A percentile compares a stretch with the other conserved stretches of the same genome.
phyloP scores from a whole-genome alignment of 768 basidiomycete species.

The Hygrophoropsis aurantiaca region DNA sequence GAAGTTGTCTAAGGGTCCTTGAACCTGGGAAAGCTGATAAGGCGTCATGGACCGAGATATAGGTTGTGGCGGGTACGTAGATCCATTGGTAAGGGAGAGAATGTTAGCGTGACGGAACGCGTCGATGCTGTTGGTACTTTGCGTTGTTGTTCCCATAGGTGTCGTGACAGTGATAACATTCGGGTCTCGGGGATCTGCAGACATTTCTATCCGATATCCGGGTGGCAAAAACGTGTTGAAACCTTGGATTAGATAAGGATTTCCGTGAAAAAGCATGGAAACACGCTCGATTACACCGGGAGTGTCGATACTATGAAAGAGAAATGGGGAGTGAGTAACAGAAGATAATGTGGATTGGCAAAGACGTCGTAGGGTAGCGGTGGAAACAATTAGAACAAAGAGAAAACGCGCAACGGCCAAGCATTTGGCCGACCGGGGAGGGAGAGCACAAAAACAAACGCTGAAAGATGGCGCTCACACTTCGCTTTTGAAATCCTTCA shows the following conservation, averaged over 20 bases:
- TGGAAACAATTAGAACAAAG: too few species aligned
- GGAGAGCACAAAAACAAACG: not conserved
- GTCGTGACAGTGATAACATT: constrained; percentile 82
- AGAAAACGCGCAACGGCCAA: not conserved
- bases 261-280: constrained; percentile 88
- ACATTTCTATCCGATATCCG: constrained; percentile 91
- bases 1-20: constrained; percentile 35
- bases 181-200: constrained; percentile 65
- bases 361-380: too few species aligned
- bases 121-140: constrained; percentile 50
- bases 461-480: constrained; percentile 48
- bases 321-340: constrained; percentile 10
- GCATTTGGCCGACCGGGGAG: not conserved
- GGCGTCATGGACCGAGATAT: constrained; percentile 58
- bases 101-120: constrained; percentile 21
- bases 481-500: constrained; percentile 99
- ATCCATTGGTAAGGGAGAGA: constrained; percentile 33
- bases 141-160: constrained; percentile 69
- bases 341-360: too few species aligned
- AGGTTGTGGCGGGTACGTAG: constrained; percentile 20
- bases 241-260: constrained; percentile 88
- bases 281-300: constrained; percentile 97
- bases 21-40: constrained; percentile 36
- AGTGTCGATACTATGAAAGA: constrained; percentile 79
- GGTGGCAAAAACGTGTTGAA: constrained; percentile 97